Base-by-base conservation (phyloP, 768 basidiomycete genomes). In the Russula abietina region DNA sequence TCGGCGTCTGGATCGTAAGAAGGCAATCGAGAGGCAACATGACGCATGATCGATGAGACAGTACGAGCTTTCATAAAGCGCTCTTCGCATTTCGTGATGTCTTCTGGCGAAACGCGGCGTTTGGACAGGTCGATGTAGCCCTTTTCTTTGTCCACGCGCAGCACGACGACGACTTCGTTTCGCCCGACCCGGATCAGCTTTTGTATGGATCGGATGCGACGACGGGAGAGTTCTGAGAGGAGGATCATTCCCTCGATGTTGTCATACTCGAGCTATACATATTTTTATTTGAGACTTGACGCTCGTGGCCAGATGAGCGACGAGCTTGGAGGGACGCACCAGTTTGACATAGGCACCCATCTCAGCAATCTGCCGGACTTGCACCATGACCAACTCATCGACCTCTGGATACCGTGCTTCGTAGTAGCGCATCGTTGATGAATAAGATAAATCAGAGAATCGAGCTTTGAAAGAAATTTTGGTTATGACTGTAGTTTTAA, bases 291-390 rank as follows among this genome's bases (percentile, higher is more conserved):
- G 16, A 1, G 45, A 62, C 28, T 17, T 43, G 46, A 30, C 43
- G 43, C 36, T 45, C 43, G 43, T n/a, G 16, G n/a, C 6, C n/a
- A 30, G 28, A 30, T 5, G 28, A 5, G 28, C 2, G 28, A 10
- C 12, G 19, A 39, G 26, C 16, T 39, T 39, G 39, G 39, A 56
- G 55, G 17, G 22, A 78, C 89, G 69, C 68, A 96, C 95, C 69
- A 99, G 81, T 72, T 98, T 98, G 67, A 99, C 97, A 74, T 99
- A 98, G 50, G 97, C 97, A 53, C 97, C 97, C 96, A 98, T 99
- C 75, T 99, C 96, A 57, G 94, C 93, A 70, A 99, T 99, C 78
- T 97, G 93, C 74, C 92, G 91, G 66, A 99, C 97, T 73, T 98
- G 95, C 14, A 99, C 97, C 96, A 98, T 98, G 75, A 98, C 97